phyloP scores from a whole-genome alignment of 257 asterid species.

The Solanum neorickii region DNA sequence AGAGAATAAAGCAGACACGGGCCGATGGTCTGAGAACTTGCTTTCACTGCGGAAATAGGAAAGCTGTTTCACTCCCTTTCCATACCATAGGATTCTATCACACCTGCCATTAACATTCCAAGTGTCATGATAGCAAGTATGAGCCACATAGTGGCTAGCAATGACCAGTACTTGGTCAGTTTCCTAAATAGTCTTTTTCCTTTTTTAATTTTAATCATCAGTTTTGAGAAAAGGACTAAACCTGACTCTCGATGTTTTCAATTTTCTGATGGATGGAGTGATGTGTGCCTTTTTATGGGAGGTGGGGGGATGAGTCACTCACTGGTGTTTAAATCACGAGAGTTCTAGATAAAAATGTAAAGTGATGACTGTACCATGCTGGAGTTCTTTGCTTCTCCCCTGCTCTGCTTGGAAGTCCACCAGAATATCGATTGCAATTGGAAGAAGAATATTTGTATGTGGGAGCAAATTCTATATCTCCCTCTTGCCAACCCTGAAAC shows the following conservation, averaged over 20 bases:
- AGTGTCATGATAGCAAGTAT: neutral
- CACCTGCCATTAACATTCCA: constrained; percentile 46
- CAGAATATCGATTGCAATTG: constrained; percentile 69
- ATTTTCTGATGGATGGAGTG: neutral
- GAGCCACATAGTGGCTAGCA: neutral
- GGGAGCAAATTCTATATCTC: constrained; percentile 80
- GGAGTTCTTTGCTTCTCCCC: constrained; percentile 98
- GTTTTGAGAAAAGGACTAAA: neutral
- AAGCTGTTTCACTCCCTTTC: constrained; percentile 77
- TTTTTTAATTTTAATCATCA: neutral
- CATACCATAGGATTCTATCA: constrained; percentile 86
- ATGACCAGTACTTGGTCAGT: neutral
- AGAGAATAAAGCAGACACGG: constrained; percentile 83
- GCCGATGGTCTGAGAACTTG: constrained; percentile 90
- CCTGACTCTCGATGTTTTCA: neutral
- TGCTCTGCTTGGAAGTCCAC: constrained; percentile 57
- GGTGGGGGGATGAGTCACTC: neutral
- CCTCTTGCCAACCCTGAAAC: constrained; percentile 90
- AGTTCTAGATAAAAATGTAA: neutral
- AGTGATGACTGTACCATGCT: constrained; percentile 55
- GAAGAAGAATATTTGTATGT: constrained; percentile 77
- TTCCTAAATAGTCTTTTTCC: neutral
- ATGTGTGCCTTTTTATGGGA: neutral
- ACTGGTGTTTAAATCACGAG: neutral
- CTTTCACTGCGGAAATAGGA: constrained; percentile 87